phyloP scores from a whole-genome alignment of 352 stramenopile species.

The Phytophthora pluvialis region DNA sequence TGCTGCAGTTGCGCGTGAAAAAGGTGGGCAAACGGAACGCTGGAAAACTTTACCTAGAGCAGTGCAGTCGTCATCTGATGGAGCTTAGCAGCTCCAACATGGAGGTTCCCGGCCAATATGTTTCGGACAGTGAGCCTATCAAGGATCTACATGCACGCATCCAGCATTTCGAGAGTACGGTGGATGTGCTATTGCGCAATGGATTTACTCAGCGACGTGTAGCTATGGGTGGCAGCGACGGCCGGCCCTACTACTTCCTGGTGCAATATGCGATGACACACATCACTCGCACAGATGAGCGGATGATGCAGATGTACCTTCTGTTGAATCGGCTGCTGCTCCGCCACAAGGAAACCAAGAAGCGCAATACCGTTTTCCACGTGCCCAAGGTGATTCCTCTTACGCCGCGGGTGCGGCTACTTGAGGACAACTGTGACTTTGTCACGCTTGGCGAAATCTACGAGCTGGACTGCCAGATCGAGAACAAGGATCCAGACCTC shows the following conservation, averaged over 20 bases:
- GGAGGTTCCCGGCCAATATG: slow-evolving; percentile 93
- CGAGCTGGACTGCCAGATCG: slow-evolving; percentile 72
- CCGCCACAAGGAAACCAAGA: slow-evolving; percentile 89
- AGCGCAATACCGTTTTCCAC: slow-evolving; percentile 90
- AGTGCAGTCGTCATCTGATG: slow-evolving; percentile 90
- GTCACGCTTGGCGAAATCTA: slow-evolving; percentile 90
- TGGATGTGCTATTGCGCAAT: slow-evolving; percentile 86
- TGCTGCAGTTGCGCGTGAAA: slow-evolving; percentile 87
- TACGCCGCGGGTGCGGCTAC: slow-evolving; percentile 87
- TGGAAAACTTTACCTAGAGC: slow-evolving; percentile 82
- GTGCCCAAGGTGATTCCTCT: slow-evolving; percentile 93
- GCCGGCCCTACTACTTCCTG: slow-evolving; percentile 90
- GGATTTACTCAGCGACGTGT: slow-evolving; percentile 93
- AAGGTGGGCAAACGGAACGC: slow-evolving; percentile 71
- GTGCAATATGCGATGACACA: slow-evolving; percentile 94
- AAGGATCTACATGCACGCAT: slow-evolving; percentile 93
- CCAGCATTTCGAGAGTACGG: slow-evolving; percentile 87
- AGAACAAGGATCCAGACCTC: slow-evolving; percentile 78
- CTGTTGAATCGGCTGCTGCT: slow-evolving; percentile 88
- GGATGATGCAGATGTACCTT: slow-evolving; percentile 94
- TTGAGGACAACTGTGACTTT: slow-evolving; percentile 88
- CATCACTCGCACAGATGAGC: slow-evolving; percentile 93
- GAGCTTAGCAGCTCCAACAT: slow-evolving; percentile 89
- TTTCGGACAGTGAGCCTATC: slow-evolving; percentile 90
- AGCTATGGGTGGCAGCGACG: slow-evolving; percentile 90